Conservation (phyloP, 2,329 filamentous ascomycete genomes). For the Stagonosporopsis tanaceti region DNA sequence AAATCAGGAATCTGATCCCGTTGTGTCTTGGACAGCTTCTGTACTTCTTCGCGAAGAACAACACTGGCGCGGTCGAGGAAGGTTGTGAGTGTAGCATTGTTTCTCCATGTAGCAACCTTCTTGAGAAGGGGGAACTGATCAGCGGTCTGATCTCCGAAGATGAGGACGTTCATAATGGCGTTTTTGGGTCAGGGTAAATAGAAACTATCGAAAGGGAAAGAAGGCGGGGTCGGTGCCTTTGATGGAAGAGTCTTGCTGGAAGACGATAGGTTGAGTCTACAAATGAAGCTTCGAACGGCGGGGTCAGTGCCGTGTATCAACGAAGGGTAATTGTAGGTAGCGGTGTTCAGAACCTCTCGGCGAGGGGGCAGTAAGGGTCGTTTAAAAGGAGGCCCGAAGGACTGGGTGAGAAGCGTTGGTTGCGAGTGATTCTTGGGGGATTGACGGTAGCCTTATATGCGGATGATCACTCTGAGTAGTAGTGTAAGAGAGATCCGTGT, state of each 20-base stretch:
- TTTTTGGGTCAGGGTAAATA: constrained; percentile 33
- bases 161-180: constrained; percentile 59
- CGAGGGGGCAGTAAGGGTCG: constrained; percentile 25
- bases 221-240: constrained; percentile 15
- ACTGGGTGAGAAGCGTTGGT: constrained; percentile 36
- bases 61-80: constrained; percentile 68
- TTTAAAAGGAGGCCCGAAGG: constrained; percentile 31
- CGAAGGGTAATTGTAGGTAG: constrained; percentile 20
- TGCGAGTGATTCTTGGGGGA: constrained; percentile 30
- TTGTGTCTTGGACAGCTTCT: constrained; percentile 64
- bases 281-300: constrained; percentile 12
- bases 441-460: constrained; percentile 50
- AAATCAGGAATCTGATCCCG: constrained; percentile 68
- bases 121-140: constrained; percentile 70
- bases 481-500: constrained; percentile 36
- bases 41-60: constrained; percentile 67
- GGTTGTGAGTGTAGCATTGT: constrained; percentile 66
- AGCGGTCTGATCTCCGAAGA: constrained; percentile 76
- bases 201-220: constrained; percentile 25
- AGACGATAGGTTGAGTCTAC: constrained; percentile 7
- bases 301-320: constrained; percentile 24
- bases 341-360: constrained; percentile 16
- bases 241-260: constrained; percentile 9
- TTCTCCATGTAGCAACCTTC: constrained; percentile 57
- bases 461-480: constrained; percentile 33